These are phyloP conservation scores for Kockovaella imperatae DNA, from an alignment of 768 basidiomycete genomes.

Conservation along the genomic window DNA sequence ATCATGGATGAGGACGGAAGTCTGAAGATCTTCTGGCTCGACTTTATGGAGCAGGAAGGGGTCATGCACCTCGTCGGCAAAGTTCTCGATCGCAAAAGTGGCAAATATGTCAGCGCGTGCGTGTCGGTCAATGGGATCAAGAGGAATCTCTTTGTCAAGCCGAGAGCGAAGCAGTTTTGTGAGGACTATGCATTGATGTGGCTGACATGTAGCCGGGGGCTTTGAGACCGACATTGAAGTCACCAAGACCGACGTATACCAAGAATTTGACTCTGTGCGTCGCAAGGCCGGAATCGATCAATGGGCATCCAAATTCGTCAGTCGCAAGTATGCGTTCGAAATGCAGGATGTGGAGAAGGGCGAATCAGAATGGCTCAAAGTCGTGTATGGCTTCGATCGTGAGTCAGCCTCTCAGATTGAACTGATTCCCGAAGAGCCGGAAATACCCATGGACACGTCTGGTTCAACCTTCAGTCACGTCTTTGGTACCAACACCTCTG, in stretches of 20 bases:
- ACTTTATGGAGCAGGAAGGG: conserved; percentile 77
- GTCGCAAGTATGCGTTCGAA: conserved; percentile 86
- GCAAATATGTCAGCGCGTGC: conserved; percentile 65
- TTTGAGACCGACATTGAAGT: conserved; percentile 71
- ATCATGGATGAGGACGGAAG: conserved; percentile 77
- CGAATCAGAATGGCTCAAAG: conserved; percentile 83
- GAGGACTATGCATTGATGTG: conserved; percentile 13
- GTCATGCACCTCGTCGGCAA: conserved; percentile 85
- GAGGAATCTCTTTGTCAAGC: conserved; percentile 83
- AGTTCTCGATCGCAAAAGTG: conserved; percentile 64
- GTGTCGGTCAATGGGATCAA: conserved; percentile 75
- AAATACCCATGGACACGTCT: conserved; percentile 61
- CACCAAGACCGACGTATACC: conserved; percentile 61
- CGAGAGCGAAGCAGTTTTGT: conserved; percentile 59
- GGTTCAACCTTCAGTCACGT: conserved; percentile 80
- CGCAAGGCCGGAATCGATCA: conserved; percentile 63
- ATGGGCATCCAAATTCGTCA: conserved; percentile 77
- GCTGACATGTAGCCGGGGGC: conserved; percentile 49
- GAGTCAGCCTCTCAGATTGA: conserved; percentile 24
- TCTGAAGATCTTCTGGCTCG: conserved; percentile 89
- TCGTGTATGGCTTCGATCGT: conserved; percentile 85
- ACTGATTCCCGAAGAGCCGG: conserved; percentile 52
- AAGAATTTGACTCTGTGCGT: conserved; percentile 73
- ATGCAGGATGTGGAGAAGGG: conserved; percentile 67
- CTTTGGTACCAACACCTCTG: conserved; percentile 83